Conservation (phyloP, 2,329 filamentous ascomycete genomes). For the Fusarium irregulare region DNA sequence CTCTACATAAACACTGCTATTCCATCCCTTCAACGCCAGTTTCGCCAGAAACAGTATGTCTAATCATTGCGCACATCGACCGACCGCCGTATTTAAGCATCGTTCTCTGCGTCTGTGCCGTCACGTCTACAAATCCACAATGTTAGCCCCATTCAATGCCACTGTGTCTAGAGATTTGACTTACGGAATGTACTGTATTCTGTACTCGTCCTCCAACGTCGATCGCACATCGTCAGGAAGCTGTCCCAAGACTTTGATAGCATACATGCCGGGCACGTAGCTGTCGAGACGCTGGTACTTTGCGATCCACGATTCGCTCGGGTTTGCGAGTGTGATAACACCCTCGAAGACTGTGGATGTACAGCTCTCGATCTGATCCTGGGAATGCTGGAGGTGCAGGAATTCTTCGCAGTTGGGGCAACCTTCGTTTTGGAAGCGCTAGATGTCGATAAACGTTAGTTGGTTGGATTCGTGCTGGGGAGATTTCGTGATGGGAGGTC, state of each 20-base stretch:
- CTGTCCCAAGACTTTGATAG: constrained; percentile 91
- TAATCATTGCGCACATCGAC: constrained; percentile 2
- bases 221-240: constrained; percentile 73
- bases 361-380: constrained; percentile 88
- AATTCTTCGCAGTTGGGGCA: constrained; percentile 98
- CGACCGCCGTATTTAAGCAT: constrained; percentile 48
- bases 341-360: constrained; percentile 97
- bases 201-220: constrained; percentile 70
- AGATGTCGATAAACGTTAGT: constrained; percentile 26
- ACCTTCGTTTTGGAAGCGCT: constrained; percentile 88
- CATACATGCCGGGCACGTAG: constrained; percentile 91
- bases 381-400: constrained; percentile 81
- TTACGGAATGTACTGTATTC: constrained; percentile 74
- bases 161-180: not conserved
- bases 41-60: constrained; percentile 45
- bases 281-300: constrained; percentile 92
- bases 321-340: constrained; percentile 85
- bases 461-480: not conserved
- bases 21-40: constrained; percentile 48
- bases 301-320: constrained; percentile 91
- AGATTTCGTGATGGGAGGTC: constrained; percentile 43
- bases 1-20: constrained; percentile 26
- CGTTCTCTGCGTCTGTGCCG: constrained; percentile 65
- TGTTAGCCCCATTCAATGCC: constrained; percentile 14
- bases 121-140: constrained; percentile 59